Base-by-base conservation (phyloP, 1,284 basidiomycete genomes). In the Pyrrhoderma noxium region DNA sequence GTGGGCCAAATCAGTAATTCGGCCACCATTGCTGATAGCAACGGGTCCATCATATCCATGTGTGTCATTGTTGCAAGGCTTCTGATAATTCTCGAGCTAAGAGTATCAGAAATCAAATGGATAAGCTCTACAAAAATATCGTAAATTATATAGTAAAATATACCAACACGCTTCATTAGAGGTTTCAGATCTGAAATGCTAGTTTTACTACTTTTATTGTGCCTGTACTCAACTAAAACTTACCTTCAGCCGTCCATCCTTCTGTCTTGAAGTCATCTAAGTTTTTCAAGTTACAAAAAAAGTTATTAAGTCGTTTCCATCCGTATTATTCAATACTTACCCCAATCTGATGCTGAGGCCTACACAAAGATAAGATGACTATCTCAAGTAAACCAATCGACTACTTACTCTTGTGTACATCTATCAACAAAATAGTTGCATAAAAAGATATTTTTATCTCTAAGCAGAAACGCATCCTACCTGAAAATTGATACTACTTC, bases 71-170 rank as follows among this genome's bases (percentile, higher is more conserved):
- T 72, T 72, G 23, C 52, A 60, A 2, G 83, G 82, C 67, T 85
- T 84, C 70, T 85, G 83, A 61, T 85, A 85, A 68, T 85, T 83
- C 72, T 85, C 82, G 50, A 85, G 69, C 71, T 79, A 16, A 51
- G 34, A 25, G 14, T 31, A 34, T 47, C 13, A 39, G 45, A 9
- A 22, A n/a, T n/a, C n/a, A n/a, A n/a, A n/a, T n/a, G n/a, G n/a
- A n/a, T n/a, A n/a, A n/a, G n/a, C n/a, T n/a, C n/a, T 22, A 31
- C 27, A 13, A 37, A 25, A 39, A 25, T 4, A 41, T 18, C n/a
- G 13, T 46, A 34, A 39, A 14, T 27, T 21, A n/a, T 16, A 27
- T 38, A 23, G 14, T 31, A 9, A 44, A 31, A 18, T 19, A 11
- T n/a, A 52, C 68, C 52, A 61, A 73, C 77, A 47, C 82, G 72